Percentiles rank a stretch among this genome's conserved stretches.
Evolutionary conservation across 202 grass and related monocot species (phyloP).

Genomic region (Panicum hallii): DNA sequence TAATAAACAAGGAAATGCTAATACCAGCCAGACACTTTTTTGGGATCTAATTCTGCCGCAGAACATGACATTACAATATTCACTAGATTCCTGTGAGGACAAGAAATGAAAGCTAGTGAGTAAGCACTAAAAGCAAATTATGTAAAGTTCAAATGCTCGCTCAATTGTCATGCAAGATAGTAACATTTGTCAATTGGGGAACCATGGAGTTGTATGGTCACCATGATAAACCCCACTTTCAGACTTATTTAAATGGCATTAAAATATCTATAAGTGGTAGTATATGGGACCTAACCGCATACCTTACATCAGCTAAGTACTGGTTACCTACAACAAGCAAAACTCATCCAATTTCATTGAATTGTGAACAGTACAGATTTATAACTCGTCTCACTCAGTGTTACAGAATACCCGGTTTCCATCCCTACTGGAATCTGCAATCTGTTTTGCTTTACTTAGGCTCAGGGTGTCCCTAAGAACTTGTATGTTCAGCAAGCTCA

Average conservation of each 20-base stretch:
- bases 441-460: no score
- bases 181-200: background rate
- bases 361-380: no score
- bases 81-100: constrained; percentile 10
- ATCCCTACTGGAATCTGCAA: no score
- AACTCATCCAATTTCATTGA: no score
- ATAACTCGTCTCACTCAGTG: no score
- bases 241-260: constrained; percentile 18
- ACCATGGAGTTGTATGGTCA: constrained; percentile 8
- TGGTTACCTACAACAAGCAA: no score
- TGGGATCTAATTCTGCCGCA: constrained; percentile 24
- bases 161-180: background rate
- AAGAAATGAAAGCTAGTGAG: constrained; percentile 9
- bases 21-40: background rate
- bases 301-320: constrained; percentile 35
- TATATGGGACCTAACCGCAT: constrained; percentile 6
- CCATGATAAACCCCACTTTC: background rate
- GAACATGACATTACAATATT: constrained; percentile 25
- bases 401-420: no score
- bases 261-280: background rate
- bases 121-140: constrained; percentile 11
- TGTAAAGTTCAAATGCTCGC: background rate
- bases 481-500: no score
- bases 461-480: no score
- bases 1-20: constrained; percentile 16